Evolutionary conservation across 2,329 filamentous ascomycete genomes (phyloP).

Genomic region (Xylaria digitata): DNA sequence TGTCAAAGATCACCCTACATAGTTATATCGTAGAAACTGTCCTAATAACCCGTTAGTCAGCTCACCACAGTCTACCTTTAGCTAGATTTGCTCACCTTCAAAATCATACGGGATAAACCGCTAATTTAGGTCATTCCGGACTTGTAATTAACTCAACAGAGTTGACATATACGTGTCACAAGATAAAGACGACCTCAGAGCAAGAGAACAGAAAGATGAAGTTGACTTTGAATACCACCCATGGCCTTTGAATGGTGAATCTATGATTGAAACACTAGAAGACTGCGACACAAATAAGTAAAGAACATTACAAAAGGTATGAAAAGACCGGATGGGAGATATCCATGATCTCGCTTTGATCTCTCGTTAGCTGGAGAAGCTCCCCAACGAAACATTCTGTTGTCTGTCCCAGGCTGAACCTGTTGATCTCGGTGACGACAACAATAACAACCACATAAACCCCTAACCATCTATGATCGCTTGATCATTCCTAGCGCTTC

Average conservation of each 20-base stretch:
- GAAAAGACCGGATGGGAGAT: conserved; percentile 50
- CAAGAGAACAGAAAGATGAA: conserved; percentile 24
- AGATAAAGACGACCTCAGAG: not conserved
- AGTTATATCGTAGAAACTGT: not conserved
- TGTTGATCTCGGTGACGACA: conserved; percentile 40
- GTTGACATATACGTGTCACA: not conserved
- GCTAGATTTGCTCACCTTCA: conserved; percentile 9
- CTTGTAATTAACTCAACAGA: not conserved
- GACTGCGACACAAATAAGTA: conserved; percentile 44
- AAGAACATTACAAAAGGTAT: conserved; percentile 50
- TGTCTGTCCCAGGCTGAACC: conserved; percentile 36
- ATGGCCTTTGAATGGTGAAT: conserved; percentile 42
- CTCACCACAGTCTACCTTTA: not conserved
- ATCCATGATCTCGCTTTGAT: conserved; percentile 45
- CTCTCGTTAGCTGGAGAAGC: conserved; percentile 40
- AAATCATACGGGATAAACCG: not conserved
- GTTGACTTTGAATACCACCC: conserved; percentile 39
- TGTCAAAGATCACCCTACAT: not conserved
- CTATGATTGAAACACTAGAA: conserved; percentile 44
- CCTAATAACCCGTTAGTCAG: conserved; percentile 2
- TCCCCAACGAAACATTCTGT: conserved; percentile 45
- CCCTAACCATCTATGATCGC: conserved; percentile 35
- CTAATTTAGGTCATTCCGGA: not conserved
- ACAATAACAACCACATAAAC: conserved; percentile 41
- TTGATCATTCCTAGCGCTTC: conserved; percentile 38